Evolutionary conservation across 2,329 filamentous ascomycete genomes (phyloP).

Genomic region (Penicillium freii): DNA sequence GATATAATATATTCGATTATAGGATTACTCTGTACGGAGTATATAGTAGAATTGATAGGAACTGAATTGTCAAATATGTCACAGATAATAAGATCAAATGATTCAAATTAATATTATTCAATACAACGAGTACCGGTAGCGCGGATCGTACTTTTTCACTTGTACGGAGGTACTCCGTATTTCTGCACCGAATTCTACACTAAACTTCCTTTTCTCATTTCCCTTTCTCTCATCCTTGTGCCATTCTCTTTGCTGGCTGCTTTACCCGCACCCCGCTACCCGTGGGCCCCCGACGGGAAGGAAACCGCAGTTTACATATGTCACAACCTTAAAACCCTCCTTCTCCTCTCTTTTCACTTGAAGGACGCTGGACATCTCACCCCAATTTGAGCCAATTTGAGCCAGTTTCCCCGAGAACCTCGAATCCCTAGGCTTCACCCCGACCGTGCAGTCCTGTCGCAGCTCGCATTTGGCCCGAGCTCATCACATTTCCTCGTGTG

Average conservation of each 20-base stretch:
- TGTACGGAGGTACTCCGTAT: neutral
- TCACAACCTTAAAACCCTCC: neutral
- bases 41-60: neutral
- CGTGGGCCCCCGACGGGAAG: neutral
- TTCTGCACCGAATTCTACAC: neutral
- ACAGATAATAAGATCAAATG: neutral
- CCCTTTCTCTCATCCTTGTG: conserved; percentile 2
- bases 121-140: neutral
- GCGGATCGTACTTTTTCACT: conserved; percentile 3
- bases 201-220: conserved; percentile 1
- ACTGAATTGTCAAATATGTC: neutral
- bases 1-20: neutral
- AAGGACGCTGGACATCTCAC: no score
- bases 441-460: neutral
- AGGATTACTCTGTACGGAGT: neutral
- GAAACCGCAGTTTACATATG: neutral
- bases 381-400: no score
- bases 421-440: neutral
- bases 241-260: neutral
- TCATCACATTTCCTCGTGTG: neutral
- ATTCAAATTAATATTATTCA: no score
- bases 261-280: neutral
- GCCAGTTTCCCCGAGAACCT: neutral
- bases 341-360: neutral
- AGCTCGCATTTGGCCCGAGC: neutral